phyloP scores from a whole-genome alignment of 2,329 filamentous ascomycete species.

The Fusarium humuli region DNA sequence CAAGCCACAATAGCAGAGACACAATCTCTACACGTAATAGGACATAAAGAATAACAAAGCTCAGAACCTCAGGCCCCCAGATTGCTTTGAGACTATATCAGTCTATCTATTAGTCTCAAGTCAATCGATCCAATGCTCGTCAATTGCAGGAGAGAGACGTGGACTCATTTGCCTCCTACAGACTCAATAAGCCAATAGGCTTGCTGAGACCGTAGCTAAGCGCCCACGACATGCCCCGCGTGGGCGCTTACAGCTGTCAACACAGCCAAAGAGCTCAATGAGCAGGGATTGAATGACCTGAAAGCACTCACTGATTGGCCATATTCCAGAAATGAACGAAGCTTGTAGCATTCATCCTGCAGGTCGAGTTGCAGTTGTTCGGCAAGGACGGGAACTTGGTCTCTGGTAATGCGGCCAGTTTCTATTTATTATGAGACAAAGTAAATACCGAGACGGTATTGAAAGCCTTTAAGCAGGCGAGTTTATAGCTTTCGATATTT shows the following conservation, averaged over 20 bases:
- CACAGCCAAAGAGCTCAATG: slow-evolving; percentile 10
- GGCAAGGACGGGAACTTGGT: slow-evolving; percentile 25
- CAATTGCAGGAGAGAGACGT: slow-evolving; percentile 22
- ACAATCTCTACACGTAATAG: slow-evolving; percentile 18
- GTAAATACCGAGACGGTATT: not conserved
- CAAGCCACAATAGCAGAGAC: not conserved
- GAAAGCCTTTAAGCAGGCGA: not conserved
- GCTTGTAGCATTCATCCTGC: not conserved
- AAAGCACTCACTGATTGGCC: slow-evolving; percentile 26
- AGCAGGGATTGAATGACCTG: slow-evolving; percentile 17
- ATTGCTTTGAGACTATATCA: too few relatives aligned
- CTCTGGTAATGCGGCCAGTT: slow-evolving; percentile 22
- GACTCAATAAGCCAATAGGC: slow-evolving; percentile 28
- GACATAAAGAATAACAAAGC: not conserved
- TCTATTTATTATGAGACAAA: slow-evolving; percentile 3
- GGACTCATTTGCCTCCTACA: slow-evolving; percentile 22
- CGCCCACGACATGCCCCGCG: slow-evolving; percentile 30
- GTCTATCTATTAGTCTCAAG: too few relatives aligned
- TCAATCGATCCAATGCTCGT: slow-evolving; percentile 13
- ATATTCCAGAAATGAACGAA: slow-evolving; percentile 1
- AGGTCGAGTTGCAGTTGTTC: slow-evolving; percentile 4
- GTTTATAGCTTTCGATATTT: not conserved
- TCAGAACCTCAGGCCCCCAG: not conserved
- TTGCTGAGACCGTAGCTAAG: slow-evolving; percentile 15
- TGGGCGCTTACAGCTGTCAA: slow-evolving; percentile 33